Percentiles rank a stretch among this genome's conserved stretches.
These are phyloP conservation scores for Cladosporium oxysporum DNA, from an alignment of 2,329 filamentous ascomycete genomes.

Conservation along the genomic window DNA sequence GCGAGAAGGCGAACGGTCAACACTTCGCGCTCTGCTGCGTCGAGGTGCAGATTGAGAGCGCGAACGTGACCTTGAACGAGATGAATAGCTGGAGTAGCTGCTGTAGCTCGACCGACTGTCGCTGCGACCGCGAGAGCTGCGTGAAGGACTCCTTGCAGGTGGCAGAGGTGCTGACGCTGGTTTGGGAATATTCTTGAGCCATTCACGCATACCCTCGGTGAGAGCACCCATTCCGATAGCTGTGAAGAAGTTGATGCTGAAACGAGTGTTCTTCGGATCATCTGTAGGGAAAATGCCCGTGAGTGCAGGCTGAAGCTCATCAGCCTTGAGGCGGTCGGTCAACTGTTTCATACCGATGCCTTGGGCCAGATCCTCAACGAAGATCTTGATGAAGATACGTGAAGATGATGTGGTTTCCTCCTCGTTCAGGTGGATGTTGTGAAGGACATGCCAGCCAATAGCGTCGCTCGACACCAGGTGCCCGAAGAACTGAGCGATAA, in stretches of 20 bases:
- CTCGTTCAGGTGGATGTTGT: constrained; percentile 85
- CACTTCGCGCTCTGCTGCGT: constrained; percentile 12
- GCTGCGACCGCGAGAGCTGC: constrained; percentile 62
- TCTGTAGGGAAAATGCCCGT: constrained; percentile 88
- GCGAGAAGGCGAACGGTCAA: constrained; percentile 3
- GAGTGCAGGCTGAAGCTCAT: constrained; percentile 74
- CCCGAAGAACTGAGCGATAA: constrained; percentile 92
- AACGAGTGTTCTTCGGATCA: constrained; percentile 85
- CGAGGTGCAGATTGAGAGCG: constrained; percentile 27
- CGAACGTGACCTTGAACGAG: constrained; percentile 35
- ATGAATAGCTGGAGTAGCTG: constrained; percentile 72
- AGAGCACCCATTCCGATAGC: constrained; percentile 94
- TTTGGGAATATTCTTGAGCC: constrained; percentile 85
- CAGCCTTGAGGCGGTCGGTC: constrained; percentile 73
- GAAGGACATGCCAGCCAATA: constrained; percentile 88
- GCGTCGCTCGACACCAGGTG: constrained; percentile 86
- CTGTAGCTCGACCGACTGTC: constrained; percentile 73
- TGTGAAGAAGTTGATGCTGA: constrained; percentile 99
- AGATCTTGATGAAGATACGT: constrained; percentile 97
- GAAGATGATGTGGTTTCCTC: constrained; percentile 96
- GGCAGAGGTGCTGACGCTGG: constrained; percentile 72
- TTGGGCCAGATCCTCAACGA: constrained; percentile 90
- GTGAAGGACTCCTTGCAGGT: constrained; percentile 45
- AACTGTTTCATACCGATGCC: constrained; percentile 82
- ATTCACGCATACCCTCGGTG: constrained; percentile 92